Percentiles rank a stretch among this genome's conserved stretches.
Evolutionary conservation across 257 asterid species (phyloP).

Genomic region (Capsicum chinense): DNA sequence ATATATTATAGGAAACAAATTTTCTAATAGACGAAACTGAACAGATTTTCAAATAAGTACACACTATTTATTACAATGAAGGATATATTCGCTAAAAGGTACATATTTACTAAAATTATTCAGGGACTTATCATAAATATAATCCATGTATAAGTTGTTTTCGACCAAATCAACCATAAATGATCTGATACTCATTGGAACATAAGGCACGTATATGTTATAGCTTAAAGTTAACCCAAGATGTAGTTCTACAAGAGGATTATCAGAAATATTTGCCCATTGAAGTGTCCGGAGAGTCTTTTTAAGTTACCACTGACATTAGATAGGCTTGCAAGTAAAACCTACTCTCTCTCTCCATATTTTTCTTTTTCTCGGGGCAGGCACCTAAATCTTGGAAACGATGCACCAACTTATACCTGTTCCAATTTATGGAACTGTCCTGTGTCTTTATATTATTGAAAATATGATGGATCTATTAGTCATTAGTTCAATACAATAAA

Average conservation of each 20-base stretch:
- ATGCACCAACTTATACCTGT: not conserved
- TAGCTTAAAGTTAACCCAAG: not conserved
- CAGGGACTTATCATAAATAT: not conserved
- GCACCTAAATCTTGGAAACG: not conserved
- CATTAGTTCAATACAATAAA: not conserved
- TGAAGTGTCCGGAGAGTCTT: not conserved
- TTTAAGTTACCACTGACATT: not conserved
- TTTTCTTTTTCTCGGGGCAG: not conserved
- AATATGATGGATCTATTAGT: not conserved
- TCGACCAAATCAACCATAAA: not conserved
- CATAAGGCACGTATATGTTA: not conserved
- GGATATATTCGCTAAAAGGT: not conserved
- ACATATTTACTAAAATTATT: not conserved
- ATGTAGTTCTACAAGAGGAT: not conserved
- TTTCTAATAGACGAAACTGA: not conserved
- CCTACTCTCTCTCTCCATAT: not conserved
- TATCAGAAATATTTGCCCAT: slow-evolving; percentile 4
- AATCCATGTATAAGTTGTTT: not conserved
- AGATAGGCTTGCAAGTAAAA: not conserved
- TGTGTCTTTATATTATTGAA: not conserved
- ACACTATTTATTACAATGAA: not conserved
- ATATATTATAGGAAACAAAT: not conserved
- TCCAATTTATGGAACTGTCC: not conserved
- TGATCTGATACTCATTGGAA: not conserved
- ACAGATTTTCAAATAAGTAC: not conserved